These are phyloP conservation scores for Plectosphaerella cucumerina DNA, from an alignment of 2,329 filamentous ascomycete species.

Conservation along the genomic window DNA sequence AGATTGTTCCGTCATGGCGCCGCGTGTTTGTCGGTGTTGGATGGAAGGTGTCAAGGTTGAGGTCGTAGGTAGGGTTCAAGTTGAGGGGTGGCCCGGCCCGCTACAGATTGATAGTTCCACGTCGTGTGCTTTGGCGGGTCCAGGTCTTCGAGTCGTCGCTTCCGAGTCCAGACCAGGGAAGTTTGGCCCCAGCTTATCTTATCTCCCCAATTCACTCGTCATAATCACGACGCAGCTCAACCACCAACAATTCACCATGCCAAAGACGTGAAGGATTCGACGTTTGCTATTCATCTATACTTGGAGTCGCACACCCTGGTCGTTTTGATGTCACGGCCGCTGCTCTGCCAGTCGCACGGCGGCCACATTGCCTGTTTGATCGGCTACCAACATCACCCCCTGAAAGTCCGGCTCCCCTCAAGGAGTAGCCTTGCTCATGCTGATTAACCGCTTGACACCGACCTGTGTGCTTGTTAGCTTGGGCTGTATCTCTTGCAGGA, in stretches of 20 bases:
- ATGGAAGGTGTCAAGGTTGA: slow-evolving; percentile 5
- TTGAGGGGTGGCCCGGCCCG: too few species aligned
- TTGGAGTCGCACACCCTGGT: not conserved
- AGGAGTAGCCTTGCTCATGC: slow-evolving; percentile 74
- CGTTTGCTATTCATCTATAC: not conserved
- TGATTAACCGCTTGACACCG: slow-evolving; percentile 71
- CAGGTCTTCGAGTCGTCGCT: too few species aligned
- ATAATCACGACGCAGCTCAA: too few species aligned
- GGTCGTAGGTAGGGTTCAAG: not conserved
- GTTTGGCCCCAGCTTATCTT: slow-evolving; percentile 9
- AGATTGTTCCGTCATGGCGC: slow-evolving; percentile 36
- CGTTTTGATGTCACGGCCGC: too few species aligned
- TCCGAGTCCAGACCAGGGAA: too few species aligned
- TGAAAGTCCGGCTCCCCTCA: slow-evolving; percentile 23
- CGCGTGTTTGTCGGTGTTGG: slow-evolving; percentile 3
- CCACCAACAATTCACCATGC: too few species aligned
- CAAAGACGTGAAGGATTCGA: too few species aligned
- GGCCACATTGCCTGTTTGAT: too few species aligned
- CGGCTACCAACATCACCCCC: not conserved
- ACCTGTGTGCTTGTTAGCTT: slow-evolving; percentile 50
- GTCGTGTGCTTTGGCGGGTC: not conserved
- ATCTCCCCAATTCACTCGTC: slow-evolving; percentile 4
- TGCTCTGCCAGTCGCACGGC: too few species aligned
- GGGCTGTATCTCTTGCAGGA: not conserved
- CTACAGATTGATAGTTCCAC: not conserved